Evolutionary conservation across 768 basidiomycete species (phyloP).

Genomic region (Russula griseocarnosa): DNA sequence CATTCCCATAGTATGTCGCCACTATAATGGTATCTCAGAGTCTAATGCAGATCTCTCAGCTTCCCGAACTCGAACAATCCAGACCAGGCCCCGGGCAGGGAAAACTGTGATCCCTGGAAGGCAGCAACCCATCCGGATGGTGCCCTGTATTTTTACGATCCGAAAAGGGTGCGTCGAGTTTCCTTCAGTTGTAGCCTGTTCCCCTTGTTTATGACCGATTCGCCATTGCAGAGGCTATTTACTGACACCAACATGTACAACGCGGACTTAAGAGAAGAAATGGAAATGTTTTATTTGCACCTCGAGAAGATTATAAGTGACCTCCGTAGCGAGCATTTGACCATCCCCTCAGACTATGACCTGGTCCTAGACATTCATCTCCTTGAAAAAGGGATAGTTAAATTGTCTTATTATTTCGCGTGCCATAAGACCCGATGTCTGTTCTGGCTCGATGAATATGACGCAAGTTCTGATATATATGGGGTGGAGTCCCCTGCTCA

Average conservation of each 20-base stretch:
- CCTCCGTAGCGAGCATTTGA: constrained; percentile 22
- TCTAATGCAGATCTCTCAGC: neutral
- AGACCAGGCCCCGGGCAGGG: neutral
- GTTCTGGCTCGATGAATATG: constrained; percentile 51
- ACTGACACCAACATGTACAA: constrained; percentile 54
- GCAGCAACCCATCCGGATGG: constrained; percentile 57
- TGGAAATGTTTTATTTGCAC: constrained; percentile 34
- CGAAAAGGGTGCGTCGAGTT: constrained; percentile 37
- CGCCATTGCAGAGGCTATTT: constrained; percentile 41
- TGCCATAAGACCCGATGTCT: constrained; percentile 44
- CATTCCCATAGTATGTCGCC: constrained; percentile 8
- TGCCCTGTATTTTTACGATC: constrained; percentile 52
- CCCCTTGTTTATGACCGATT: neutral
- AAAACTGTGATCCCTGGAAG: constrained; percentile 38
- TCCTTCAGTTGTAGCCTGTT: neutral
- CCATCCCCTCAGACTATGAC: constrained; percentile 28
- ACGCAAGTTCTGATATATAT: constrained; percentile 30
- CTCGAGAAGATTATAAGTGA: neutral
- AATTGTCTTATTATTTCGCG: constrained; percentile 48
- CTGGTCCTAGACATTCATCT: constrained; percentile 23
- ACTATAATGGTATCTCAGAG: neutral
- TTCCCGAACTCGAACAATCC: neutral
- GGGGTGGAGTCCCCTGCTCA: constrained; percentile 23
- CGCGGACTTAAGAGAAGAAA: constrained; percentile 32
- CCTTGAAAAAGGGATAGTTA: constrained; percentile 36